phyloP scores from a whole-genome alignment of 306 rosid genomes.

The Vachellia pachyceras region DNA sequence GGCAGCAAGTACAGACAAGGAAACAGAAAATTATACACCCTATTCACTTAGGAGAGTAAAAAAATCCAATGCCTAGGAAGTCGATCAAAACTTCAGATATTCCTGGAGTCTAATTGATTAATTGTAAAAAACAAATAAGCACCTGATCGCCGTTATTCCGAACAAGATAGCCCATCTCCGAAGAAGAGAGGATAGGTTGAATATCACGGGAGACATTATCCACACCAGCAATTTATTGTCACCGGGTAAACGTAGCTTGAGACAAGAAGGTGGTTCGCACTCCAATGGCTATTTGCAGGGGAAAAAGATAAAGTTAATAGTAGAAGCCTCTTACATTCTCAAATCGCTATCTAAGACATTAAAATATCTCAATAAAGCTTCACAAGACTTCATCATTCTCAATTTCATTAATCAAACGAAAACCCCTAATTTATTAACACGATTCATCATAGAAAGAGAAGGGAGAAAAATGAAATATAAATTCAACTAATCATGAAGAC shows the following conservation, averaged over 20 bases:
- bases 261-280: background rate
- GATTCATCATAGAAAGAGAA: background rate
- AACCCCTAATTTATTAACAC: background rate
- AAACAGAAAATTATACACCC: background rate
- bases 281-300: background rate
- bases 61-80: background rate
- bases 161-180: slow-evolving; percentile 57
- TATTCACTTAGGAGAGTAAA: background rate
- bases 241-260: background rate
- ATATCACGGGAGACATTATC: slow-evolving; percentile 41
- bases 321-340: background rate
- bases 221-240: slow-evolving; percentile 33
- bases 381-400: background rate
- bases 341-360: background rate
- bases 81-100: background rate
- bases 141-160: slow-evolving; percentile 77
- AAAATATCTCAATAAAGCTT: background rate
- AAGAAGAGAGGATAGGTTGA: slow-evolving; percentile 57
- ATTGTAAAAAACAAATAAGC: background rate
- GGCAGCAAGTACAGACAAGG: background rate
- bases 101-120: background rate
- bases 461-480: background rate
- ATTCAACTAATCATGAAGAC: background rate
- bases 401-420: background rate
- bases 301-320: background rate